phyloP scores from a whole-genome alignment of 2,329 filamentous ascomycete species.

The Pyricularia pennisetigena region DNA sequence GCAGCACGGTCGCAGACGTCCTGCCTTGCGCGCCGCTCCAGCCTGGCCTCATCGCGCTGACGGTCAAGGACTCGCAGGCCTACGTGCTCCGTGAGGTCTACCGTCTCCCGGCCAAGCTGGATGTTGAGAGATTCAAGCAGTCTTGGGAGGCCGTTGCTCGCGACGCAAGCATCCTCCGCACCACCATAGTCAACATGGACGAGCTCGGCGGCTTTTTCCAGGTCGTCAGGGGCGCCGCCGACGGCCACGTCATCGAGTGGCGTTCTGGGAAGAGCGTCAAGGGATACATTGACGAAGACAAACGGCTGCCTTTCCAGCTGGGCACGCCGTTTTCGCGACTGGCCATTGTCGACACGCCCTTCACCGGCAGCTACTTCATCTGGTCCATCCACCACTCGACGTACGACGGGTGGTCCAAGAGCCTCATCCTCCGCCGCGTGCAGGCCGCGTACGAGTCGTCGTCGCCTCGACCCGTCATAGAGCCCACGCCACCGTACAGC shows the following conservation, averaged over 20 bases:
- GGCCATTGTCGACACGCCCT: neutral
- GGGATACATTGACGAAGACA: neutral
- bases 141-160: constrained; percentile 9
- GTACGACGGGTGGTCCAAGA: constrained; percentile 1
- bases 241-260: neutral
- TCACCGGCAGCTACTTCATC: constrained; percentile 1
- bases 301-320: neutral
- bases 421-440: neutral
- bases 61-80: constrained; percentile 5
- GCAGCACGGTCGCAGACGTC: constrained; percentile 9
- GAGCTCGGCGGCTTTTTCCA: neutral
- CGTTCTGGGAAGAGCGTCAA: neutral
- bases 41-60: constrained; percentile 12
- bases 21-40: constrained; percentile 15
- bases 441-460: neutral
- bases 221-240: neutral
- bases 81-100: constrained; percentile 6
- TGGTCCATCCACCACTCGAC: neutral
- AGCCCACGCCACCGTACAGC: neutral
- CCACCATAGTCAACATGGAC: neutral
- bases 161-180: constrained; percentile 8
- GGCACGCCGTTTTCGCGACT: neutral
- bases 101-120: constrained; percentile 3
- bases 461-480: neutral
- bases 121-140: constrained; percentile 6